Evolutionary conservation across 1,139 yeast species (phyloP).

Genomic region (Pichia cactophila): DNA sequence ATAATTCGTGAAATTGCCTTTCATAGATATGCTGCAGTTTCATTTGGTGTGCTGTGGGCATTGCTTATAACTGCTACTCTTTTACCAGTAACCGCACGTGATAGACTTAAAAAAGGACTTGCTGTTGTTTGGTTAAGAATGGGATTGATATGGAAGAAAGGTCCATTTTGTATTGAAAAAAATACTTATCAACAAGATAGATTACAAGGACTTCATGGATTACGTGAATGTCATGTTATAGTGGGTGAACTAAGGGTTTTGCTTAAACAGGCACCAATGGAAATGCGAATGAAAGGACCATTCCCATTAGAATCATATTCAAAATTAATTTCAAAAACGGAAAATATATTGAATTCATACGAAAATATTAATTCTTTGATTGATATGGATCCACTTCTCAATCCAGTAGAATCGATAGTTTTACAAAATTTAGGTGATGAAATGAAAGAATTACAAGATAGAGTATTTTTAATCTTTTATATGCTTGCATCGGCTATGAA

Average conservation of each 20-base stretch:
- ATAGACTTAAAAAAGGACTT: conserved; percentile 55
- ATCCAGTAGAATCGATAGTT: conserved; percentile 47
- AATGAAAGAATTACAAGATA: conserved; percentile 59
- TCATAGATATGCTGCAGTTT: conserved; percentile 68
- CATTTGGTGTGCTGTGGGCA: conserved; percentile 74
- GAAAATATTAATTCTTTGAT: conserved; percentile 66
- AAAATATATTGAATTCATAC: conserved; percentile 63
- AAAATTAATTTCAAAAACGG: conserved; percentile 47
- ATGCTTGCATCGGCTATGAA: conserved; percentile 73
- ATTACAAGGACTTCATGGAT: conserved; percentile 47
- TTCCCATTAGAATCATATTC: conserved; percentile 53
- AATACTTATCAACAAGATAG: conserved; percentile 23
- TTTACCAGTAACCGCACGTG: conserved; percentile 70
- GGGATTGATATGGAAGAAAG: conserved; percentile 78
- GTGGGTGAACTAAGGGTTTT: conserved; percentile 55
- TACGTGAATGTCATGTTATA: conserved; percentile 46
- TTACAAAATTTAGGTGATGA: conserved; percentile 50
- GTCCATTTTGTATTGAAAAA: conserved; percentile 33
- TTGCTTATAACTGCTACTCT: conserved; percentile 54
- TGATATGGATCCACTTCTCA: conserved; percentile 51
- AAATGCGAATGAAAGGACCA: conserved; percentile 65
- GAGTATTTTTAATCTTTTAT: conserved; percentile 67
- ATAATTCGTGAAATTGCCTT: conserved; percentile 70
- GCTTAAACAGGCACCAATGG: conserved; percentile 68
- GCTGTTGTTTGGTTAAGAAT: conserved; percentile 68